Base-by-base conservation (phyloP, 306 rosid species). In the Chamaecrista fasciculata region DNA sequence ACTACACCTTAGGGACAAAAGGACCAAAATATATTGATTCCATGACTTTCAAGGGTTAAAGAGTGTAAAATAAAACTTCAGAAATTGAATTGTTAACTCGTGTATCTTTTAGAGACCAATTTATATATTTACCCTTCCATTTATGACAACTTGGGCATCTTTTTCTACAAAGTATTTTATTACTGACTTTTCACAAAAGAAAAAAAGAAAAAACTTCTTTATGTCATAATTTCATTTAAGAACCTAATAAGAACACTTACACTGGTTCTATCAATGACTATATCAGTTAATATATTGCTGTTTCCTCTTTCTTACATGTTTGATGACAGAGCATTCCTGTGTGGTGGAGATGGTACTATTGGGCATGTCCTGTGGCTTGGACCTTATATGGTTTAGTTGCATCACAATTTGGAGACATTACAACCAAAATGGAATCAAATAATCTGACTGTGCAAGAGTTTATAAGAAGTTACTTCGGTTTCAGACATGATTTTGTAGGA, bases 321-420 rank as follows among this genome's bases (percentile, higher is more conserved):
- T 51, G 0, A 42, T n/a, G 18, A 70, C 21, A 48, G 80, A 69
- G 48, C 8, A 77, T 81, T 20, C 85, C 98, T 7, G 60, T 87
- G 21, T 92, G 98, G 98, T 92, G 98, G 98, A 83, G 83, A 72
- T 92, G 98, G 98, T 87, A 82, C 67, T 85, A 85, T 14, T 89
- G 98, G 96, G 69, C 63, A 20, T 75, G 88, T 43, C 98, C 98
- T 0, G 68, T 89, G 55, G 87, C 92, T 0, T 89, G 98, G 98
- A 92, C 86, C 4, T 72, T 89, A 70, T 89, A 92, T 65, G 98
- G 98, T 53, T 50, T 86, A 75, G 50, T 87, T 42, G 86, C 74
- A 24, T 92, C 98, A 8, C 96, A 92, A 36, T 89, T 66, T 64
- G 93, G 87, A 73, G 84, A 87, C 23, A 19, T 70, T 18, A 70